A percentile compares a stretch with the other conserved stretches of the same genome.
phyloP scores from a whole-genome alignment of 768 basidiomycete genomes.

The Amanita polypyramis region DNA sequence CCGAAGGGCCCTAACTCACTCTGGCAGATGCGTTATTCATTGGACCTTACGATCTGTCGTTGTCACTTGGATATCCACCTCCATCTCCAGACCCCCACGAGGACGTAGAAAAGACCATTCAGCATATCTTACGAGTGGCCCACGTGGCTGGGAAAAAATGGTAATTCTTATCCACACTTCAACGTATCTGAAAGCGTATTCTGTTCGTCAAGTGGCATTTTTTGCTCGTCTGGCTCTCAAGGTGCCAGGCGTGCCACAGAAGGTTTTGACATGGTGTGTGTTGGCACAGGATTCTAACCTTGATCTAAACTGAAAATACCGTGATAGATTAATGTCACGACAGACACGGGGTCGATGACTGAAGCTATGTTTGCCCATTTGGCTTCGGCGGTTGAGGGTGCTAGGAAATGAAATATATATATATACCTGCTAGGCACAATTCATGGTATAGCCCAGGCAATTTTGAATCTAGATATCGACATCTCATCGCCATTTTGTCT shows the following conservation, averaged over 20 bases:
- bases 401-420: no score
- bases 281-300: not conserved
- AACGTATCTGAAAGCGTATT: not conserved
- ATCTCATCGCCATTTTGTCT: no score
- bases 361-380: slow-evolving; percentile 22
- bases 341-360: slow-evolving; percentile 33
- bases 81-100: slow-evolving; percentile 59
- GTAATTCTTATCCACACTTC: slow-evolving; percentile 20
- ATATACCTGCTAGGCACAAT: no score
- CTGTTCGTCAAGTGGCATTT: slow-evolving; percentile 29
- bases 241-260: slow-evolving; percentile 32
- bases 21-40: slow-evolving; percentile 29
- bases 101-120: slow-evolving; percentile 49
- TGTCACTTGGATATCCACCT: slow-evolving; percentile 46
- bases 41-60: slow-evolving; percentile 60
- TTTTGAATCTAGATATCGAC: no score
- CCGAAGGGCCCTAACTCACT: slow-evolving; percentile 15
- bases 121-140: slow-evolving; percentile 35
- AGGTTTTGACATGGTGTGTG: slow-evolving; percentile 40
- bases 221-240: slow-evolving; percentile 34
- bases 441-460: no score
- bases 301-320: not conserved
- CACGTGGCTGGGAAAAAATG: slow-evolving; percentile 57
- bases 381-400: slow-evolving; percentile 10
- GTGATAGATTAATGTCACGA: slow-evolving; percentile 37